These are phyloP conservation scores for Mycogone perniciosa DNA, from an alignment of 2,329 filamentous ascomycete genomes.

Conservation along the genomic window DNA sequence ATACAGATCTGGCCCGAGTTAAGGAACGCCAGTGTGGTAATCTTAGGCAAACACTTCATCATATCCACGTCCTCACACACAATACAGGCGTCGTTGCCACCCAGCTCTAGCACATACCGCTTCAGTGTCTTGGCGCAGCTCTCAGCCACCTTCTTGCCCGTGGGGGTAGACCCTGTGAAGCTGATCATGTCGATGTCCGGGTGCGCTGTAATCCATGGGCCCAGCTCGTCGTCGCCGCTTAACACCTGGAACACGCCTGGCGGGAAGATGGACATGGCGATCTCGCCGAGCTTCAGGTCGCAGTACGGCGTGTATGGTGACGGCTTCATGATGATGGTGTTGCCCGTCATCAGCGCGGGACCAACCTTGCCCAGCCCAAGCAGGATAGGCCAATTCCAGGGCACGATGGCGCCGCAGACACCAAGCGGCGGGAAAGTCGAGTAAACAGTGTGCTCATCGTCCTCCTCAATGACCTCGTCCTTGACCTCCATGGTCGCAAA, in stretches of 20 bases:
- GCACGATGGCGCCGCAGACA: slow-evolving; percentile 40
- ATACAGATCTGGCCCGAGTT: slow-evolving; percentile 53
- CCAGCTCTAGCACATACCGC: slow-evolving; percentile 60
- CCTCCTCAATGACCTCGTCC: slow-evolving; percentile 33
- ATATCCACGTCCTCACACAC: slow-evolving; percentile 44
- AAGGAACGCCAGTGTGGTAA: slow-evolving; percentile 38
- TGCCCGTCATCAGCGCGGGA: slow-evolving; percentile 51
- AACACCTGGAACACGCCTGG: slow-evolving; percentile 56
- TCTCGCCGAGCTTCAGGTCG: slow-evolving; percentile 51
- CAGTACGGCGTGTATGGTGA: slow-evolving; percentile 54
- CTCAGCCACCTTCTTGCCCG: slow-evolving; percentile 68
- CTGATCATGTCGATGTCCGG: slow-evolving; percentile 54
- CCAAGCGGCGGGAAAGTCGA: slow-evolving; percentile 27
- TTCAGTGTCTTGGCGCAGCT: slow-evolving; percentile 59
- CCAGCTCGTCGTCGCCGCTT: slow-evolving; percentile 55
- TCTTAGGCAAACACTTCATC: slow-evolving; percentile 19
- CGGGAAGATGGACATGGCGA: slow-evolving; percentile 51
- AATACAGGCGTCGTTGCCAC: slow-evolving; percentile 57
- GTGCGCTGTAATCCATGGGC: slow-evolving; percentile 51
- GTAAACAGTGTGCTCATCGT: slow-evolving; percentile 12
- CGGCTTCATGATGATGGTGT: slow-evolving; percentile 50
- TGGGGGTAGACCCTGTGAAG: slow-evolving; percentile 69
- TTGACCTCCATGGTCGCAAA: slow-evolving; percentile 26
- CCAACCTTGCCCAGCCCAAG: slow-evolving; percentile 48
- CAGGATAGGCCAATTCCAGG: slow-evolving; percentile 43